phyloP scores from a whole-genome alignment of 805 yeast species.

The Isabelozyma gotoi region DNA sequence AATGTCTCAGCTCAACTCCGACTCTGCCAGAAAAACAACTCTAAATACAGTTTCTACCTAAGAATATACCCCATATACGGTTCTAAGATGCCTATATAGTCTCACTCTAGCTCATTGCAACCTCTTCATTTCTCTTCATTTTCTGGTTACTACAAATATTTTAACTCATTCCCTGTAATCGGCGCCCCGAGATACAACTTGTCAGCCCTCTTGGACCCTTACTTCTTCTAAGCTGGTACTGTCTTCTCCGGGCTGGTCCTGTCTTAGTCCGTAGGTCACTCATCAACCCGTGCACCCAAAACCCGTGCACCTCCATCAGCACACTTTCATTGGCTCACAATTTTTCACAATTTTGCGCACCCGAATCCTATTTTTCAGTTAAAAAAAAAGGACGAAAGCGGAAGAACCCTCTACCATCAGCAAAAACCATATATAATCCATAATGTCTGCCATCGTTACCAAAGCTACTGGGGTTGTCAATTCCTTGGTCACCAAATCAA shows the following conservation, averaged over 20 bases:
- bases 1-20: too few relatives aligned
- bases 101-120: too few relatives aligned
- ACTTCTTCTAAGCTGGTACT: not conserved
- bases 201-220: too few relatives aligned
- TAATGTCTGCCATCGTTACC: slow-evolving; percentile 44
- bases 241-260: not conserved
- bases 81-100: too few relatives aligned
- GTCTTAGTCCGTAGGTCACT: not conserved
- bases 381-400: slow-evolving; percentile 2
- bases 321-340: not conserved
- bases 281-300: not conserved
- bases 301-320: not conserved
- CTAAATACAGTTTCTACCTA: too few relatives aligned
- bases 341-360: not conserved
- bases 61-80: too few relatives aligned
- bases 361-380: not conserved
- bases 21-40: too few relatives aligned
- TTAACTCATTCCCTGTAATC: too few relatives aligned
- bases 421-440: not conserved
- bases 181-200: too few relatives aligned
- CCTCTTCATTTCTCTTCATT: too few relatives aligned
- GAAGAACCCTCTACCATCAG: slow-evolving; percentile 2
- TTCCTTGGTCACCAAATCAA: slow-evolving; percentile 34
- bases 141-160: too few relatives aligned
- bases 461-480: slow-evolving; percentile 41